Percentiles rank a stretch among this genome's conserved stretches.
Conservation (phyloP, 2,329 filamentous ascomycete species). For the Clarireedia paspali region DNA sequence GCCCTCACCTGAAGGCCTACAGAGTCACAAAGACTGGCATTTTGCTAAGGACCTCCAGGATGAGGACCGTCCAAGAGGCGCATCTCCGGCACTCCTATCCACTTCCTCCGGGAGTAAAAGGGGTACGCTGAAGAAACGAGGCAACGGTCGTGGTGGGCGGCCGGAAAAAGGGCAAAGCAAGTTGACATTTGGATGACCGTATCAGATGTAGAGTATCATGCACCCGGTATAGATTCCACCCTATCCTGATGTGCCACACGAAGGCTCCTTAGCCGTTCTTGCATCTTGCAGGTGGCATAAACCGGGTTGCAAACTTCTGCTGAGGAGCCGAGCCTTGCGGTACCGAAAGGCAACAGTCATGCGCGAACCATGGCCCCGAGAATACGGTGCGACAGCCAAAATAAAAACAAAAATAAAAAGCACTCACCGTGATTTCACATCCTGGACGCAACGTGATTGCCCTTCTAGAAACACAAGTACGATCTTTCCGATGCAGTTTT, state of each 20-base stretch:
- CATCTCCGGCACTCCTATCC: conserved; percentile 8
- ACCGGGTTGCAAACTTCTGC: not conserved
- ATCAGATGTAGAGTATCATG: not conserved
- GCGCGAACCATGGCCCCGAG: not conserved
- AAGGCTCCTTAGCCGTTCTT: conserved; percentile 8
- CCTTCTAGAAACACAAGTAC: conserved; percentile 1
- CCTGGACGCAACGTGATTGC: conserved; percentile 1
- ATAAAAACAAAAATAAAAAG: not conserved
- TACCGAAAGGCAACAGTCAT: conserved; percentile 1
- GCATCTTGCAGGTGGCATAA: conserved; percentile 2
- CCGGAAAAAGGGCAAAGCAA: conserved; percentile 52
- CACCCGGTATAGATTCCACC: conserved; percentile 7
- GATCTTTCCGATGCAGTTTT: not conserved
- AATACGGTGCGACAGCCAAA: not conserved
- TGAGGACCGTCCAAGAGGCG: conserved; percentile 18
- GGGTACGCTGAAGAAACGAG: conserved; percentile 26
- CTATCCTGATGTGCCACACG: conserved; percentile 25
- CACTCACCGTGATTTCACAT: conserved; percentile 1
- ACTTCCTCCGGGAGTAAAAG: conserved; percentile 26
- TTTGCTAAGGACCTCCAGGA: conserved; percentile 80
- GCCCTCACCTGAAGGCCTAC: conserved; percentile 46
- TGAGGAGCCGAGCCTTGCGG: conserved; percentile 2
- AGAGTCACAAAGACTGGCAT: conserved; percentile 90
- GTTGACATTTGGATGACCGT: conserved; percentile 42
- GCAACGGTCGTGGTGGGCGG: conserved; percentile 14